These are phyloP conservation scores for Rachicladosporium sp. DNA, from an alignment of 2,329 filamentous ascomycete genomes.

Conservation along the genomic window DNA sequence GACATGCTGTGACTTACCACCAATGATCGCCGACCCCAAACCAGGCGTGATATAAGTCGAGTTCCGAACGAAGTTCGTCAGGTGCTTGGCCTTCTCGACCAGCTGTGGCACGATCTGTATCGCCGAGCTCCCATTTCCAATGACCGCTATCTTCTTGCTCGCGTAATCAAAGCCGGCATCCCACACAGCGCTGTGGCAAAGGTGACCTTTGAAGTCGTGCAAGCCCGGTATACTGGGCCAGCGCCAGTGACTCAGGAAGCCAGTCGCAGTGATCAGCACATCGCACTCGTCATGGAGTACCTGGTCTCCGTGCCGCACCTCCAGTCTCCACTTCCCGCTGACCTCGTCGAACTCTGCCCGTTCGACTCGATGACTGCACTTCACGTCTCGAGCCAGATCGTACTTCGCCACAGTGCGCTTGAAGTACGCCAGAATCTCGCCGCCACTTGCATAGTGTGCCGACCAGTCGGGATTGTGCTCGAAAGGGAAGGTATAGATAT, in stretches of 20 bases:
- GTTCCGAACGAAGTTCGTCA: constrained; percentile 23
- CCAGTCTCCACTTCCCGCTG: constrained; percentile 25
- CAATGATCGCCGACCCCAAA: constrained; percentile 16
- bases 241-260: constrained; percentile 17
- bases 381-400: constrained; percentile 27
- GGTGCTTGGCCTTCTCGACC: constrained; percentile 19
- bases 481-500: constrained; percentile 31
- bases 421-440: constrained; percentile 32
- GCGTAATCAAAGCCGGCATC: constrained; percentile 19
- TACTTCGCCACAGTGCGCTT: constrained; percentile 27
- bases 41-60: constrained; percentile 24
- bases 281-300: constrained; percentile 20
- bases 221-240: constrained; percentile 25
- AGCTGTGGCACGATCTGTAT: constrained; percentile 29
- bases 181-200: constrained; percentile 25
- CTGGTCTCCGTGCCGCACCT: constrained; percentile 17
- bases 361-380: constrained; percentile 26
- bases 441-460: constrained; percentile 28
- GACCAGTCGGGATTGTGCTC: constrained; percentile 33
- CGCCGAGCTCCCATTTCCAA: constrained; percentile 24
- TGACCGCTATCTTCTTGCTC: constrained; percentile 20
- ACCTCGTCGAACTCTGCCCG: constrained; percentile 26
- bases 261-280: constrained; percentile 24
- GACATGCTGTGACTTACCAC: constrained; percentile 17
- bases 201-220: constrained; percentile 22